These are phyloP conservation scores for Phytophthora megakarya DNA, from an alignment of 352 stramenopile species.

Conservation along the genomic window DNA sequence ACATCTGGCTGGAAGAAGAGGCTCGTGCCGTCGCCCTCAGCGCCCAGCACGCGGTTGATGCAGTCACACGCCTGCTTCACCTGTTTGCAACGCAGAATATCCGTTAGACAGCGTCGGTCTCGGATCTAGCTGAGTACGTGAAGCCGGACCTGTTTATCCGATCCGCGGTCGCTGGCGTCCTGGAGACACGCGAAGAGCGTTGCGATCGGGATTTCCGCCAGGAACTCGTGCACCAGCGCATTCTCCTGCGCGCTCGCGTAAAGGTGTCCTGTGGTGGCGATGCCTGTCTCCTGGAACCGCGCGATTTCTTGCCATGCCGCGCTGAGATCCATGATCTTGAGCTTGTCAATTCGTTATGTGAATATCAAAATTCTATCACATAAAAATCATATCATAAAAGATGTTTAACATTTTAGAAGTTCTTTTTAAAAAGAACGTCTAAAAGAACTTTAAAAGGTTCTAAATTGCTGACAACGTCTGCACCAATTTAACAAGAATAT, in stretches of 20 bases:
- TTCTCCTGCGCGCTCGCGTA: slow-evolving; percentile 50
- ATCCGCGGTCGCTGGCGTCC: slow-evolving; percentile 67
- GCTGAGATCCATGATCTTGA: slow-evolving; percentile 45
- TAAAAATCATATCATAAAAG: neutral
- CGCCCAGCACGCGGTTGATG: slow-evolving; percentile 75
- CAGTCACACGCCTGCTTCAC: slow-evolving; percentile 74
- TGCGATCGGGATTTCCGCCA: slow-evolving; percentile 65
- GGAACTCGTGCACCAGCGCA: slow-evolving; percentile 62
- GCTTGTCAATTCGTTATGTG: neutral
- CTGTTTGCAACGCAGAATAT: slow-evolving; percentile 30
- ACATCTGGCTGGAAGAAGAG: slow-evolving; percentile 83
- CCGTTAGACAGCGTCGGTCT: neutral
- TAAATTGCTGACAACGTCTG: too few relatives aligned
- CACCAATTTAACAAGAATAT: too few relatives aligned
- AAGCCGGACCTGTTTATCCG: slow-evolving; percentile 59
- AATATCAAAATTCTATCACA: too few relatives aligned
- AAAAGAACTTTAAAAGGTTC: too few relatives aligned
- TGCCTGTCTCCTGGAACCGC: slow-evolving; percentile 68
- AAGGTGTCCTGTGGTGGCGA: slow-evolving; percentile 56
- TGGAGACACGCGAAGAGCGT: slow-evolving; percentile 79
- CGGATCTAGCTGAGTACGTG: neutral
- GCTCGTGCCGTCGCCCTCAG: slow-evolving; percentile 47
- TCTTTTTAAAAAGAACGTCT: too few relatives aligned
- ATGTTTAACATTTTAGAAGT: too few relatives aligned
- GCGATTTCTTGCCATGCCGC: slow-evolving; percentile 56